Evolutionary conservation across 108 stramenopile genomes (phyloP), one percentile per base, ranked within the genome.

Genomic region (Cyclostephanos invisitatus): DNA sequence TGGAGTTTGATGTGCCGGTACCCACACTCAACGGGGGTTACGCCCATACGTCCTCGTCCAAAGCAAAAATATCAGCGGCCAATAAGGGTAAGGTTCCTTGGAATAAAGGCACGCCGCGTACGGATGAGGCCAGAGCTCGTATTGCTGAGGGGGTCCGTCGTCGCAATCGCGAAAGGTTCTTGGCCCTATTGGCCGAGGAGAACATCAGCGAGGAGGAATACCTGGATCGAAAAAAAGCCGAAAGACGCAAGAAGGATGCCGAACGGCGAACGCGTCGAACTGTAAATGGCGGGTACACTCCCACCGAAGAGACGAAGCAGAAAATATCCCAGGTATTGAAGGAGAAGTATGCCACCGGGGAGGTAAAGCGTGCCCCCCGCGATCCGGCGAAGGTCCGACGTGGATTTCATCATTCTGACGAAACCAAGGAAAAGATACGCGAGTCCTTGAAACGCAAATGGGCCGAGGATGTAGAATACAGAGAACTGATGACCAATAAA

Each of bases 21-120:
- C 89, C 86, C 21, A 93, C 92, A 28, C 87, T 20, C 32, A 89
- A 87, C 73, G 92, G 92, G 25, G 92, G 92, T 2, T 93, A 70
- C 57, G 65, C 86, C 9, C 92, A 93, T 74, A 93, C 92, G 1
- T 68, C 61, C 21, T 84, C 88, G 12, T 87, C 86, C 51, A 73
- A 74, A 42, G 89, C 90, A 27, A 94, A 94, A 79, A 94, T 94
- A 65, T 86, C 86, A 1, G 87, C 87, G 2, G 93, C 93, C 72
- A 94, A 94, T 77, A 90, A 88, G 69, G 93, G 93, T 12, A 94
- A 89, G 73, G 83, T 79, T 21, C 93, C 93, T 5, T 94, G 93
- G 93, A 94, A 94, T 74, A 94, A 91, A 69, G 93, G 93, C 11
- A 83, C 86, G 70, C 12, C 66, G 11, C 86, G 87, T 17, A 85